Conservation (phyloP, 2,329 filamentous ascomycete species). For the Phoma sp. region DNA sequence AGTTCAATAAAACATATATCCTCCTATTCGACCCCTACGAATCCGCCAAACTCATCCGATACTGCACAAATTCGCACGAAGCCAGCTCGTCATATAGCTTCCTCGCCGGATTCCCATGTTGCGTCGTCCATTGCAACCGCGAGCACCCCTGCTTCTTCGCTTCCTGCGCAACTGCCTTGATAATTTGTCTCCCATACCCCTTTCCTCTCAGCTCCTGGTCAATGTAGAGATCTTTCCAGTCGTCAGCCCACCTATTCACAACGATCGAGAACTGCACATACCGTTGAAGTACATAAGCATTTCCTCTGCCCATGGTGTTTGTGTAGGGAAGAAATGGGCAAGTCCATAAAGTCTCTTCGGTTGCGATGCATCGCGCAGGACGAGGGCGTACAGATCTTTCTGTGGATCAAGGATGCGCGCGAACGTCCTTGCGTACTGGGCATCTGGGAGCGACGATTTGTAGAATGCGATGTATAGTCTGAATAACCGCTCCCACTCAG, state of each 20-base stretch:
- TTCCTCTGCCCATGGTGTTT: constrained; percentile 18
- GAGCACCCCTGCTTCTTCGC: constrained; percentile 10
- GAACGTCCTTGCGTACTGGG: constrained; percentile 16
- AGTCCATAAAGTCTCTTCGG: constrained; percentile 9
- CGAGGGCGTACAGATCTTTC: constrained; percentile 6
- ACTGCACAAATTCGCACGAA: constrained; percentile 10
- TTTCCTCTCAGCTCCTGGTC: constrained; percentile 16
- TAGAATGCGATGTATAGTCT: constrained; percentile 19
- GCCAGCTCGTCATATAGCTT: constrained; percentile 18
- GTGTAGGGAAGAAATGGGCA: constrained; percentile 16
- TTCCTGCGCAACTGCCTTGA: constrained; percentile 11
- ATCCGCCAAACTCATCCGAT: constrained; percentile 4
- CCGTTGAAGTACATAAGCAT: constrained; percentile 16
- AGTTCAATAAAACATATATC: too few relatives aligned
- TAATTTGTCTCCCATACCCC: constrained; percentile 14
- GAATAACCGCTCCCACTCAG: constrained; percentile 17
- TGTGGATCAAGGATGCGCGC: constrained; percentile 7
- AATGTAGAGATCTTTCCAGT: constrained; percentile 6
- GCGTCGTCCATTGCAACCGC: constrained; percentile 16
- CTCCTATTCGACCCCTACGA: too few relatives aligned
- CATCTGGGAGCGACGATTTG: constrained; percentile 15
- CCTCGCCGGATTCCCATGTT: constrained; percentile 15
- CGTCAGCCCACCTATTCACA: background rate
- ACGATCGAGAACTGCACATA: background rate
- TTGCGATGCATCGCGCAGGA: constrained; percentile 7